Evolutionary conservation across 345 rosid species (phyloP), one percentile per base, ranked within the genome.

Genomic region (Raphanus sativus): DNA sequence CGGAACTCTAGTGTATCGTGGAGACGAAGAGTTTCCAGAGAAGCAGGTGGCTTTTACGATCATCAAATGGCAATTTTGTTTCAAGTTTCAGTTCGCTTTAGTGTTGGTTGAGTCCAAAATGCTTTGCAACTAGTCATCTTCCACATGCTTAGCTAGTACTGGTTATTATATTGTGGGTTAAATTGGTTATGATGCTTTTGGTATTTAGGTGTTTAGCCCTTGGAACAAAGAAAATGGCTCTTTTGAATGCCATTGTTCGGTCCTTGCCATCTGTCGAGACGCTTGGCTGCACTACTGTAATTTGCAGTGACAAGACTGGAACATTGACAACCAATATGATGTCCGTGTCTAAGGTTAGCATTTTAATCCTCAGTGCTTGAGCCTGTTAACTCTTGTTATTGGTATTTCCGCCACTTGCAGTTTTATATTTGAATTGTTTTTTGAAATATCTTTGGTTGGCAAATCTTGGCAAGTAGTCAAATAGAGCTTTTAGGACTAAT

Each of bases 201-300:
- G 70, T 79, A 38, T 84, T 29, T 72, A 95, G 99, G 87, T 92
- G 98, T 85, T 91, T 95, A 90, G 99, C 99, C 15, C 98, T 95
- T 59, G 99, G 99, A 69, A 95, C 99, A 42, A 95, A 95, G 87
- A 89, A 96, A 73, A 95, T 95, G 99, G 99, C 99, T 73, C 89
- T 98, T 72, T 81, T 95, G 83, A 95, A 95, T 85, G 99, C 99
- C 52, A 91, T 95, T 81, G 99, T 95, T 48, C 88, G 98, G 54
- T 91, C 98, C 65, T 88, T 95, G 90, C 98, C 99, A 72, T 95
- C 99, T 16, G 99, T 92, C 13, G 99, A 95, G 86, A 95, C 99
- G 52, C 86, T 92, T 77, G 98, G 98, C 63, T 95, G 99, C 86
- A 95, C 99, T 60, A 92, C 99, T 67, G 99, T 95, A 76, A 95